Evolutionary conservation across 345 rosid species (phyloP).

Genomic region (Orychophragmus violaceus): DNA sequence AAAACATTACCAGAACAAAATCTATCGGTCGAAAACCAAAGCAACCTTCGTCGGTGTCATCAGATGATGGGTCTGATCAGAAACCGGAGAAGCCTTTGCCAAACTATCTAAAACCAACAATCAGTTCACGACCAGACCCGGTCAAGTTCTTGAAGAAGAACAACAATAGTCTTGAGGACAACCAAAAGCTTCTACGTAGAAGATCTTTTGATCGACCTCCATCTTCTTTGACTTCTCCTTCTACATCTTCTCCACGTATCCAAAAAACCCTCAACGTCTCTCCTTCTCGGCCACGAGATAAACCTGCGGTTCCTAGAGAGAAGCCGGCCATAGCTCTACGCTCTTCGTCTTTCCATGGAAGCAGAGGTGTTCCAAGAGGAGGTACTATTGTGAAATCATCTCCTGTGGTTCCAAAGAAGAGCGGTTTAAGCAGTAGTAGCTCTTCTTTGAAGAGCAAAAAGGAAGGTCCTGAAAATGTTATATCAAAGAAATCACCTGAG

Average conservation of each 20-base stretch:
- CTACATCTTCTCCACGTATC: no score
- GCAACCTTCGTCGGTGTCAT: no score
- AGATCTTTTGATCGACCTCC: no score
- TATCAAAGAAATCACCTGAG: background rate
- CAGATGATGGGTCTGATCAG: slow-evolving; percentile 15
- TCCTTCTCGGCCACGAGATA: no score
- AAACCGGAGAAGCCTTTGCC: slow-evolving; percentile 39
- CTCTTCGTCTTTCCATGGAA: slow-evolving; percentile 38
- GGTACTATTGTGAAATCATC: slow-evolving; percentile 20
- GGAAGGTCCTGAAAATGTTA: background rate
- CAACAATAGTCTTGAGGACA: slow-evolving; percentile 25
- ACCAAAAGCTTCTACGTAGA: no score
- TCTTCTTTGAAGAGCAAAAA: slow-evolving; percentile 3
- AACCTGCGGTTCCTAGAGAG: no score
- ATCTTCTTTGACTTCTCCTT: no score
- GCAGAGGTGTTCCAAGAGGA: no score
- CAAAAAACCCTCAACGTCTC: no score
- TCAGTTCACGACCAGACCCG: slow-evolving; percentile 43
- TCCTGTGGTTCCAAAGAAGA: slow-evolving; percentile 24
- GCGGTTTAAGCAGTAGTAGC: slow-evolving; percentile 15
- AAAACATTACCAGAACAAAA: slow-evolving; percentile 27
- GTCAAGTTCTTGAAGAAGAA: slow-evolving; percentile 35
- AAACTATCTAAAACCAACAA: no score
- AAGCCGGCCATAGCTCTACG: slow-evolving; percentile 23
- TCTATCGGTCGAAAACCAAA: no score